Evolutionary conservation across 345 rosid species (phyloP), one percentile per base, ranked within the genome.

Genomic region (Eucalyptus tenuipes): DNA sequence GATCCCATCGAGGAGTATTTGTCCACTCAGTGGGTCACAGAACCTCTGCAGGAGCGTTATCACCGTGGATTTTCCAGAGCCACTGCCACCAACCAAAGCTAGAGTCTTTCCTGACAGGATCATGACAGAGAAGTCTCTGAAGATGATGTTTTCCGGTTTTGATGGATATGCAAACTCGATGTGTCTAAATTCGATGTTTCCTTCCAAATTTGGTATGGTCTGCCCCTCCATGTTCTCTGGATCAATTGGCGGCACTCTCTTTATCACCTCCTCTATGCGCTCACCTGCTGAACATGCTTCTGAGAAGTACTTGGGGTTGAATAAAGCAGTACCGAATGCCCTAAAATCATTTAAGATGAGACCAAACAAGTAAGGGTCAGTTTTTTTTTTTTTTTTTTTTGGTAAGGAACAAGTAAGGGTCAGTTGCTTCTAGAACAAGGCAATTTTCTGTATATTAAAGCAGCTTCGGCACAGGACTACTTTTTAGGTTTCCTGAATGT

Each of bases 11-110:
- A 97, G 88, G 33, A 93, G 92, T 57, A 97, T 93, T 87, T 95
- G 95, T 87, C 98, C 97, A 5, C 90, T 89, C 20, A 93, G 79
- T 47, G 98, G 98, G 85, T 94, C 95, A 59, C 96, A 97, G 91
- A 95, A 97, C 91, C 98, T 95, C 50, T 97, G 98, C 88, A 95
- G 88, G 22, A 95, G 93, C 31, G 97, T 94, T 85, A 96, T 94
- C 48, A 93, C 97, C 0, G 93, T 97, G 8, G 97, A 97, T 92
- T 96, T 97, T 7, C 98, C 99, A 0, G 99, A 97, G 10, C 98
- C 99, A 81, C 99, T 97, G 47, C 97, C 93, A 20, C 98, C 99
- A 49, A 97, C 98, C 87, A 97, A 90, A 42, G 99, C 99, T 87
- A 94, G 92, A 2, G 95, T 95, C 88, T 90, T 95, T 29, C 96